Base-by-base conservation (phyloP, 768 basidiomycete genomes). In the Amanita rimosa region DNA sequence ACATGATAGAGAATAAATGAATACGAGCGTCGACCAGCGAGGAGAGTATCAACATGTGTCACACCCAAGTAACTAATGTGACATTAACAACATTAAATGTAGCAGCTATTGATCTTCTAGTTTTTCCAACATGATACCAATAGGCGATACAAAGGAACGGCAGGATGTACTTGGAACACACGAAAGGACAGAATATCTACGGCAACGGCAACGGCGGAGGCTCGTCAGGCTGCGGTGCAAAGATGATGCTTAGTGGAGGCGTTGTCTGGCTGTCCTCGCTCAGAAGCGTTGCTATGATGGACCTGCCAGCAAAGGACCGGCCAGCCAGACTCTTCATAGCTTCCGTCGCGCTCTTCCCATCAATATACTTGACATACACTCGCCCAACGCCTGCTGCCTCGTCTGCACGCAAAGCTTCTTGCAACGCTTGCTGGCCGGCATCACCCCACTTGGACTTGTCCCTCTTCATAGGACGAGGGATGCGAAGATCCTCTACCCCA, bases 351-450 rank as follows among this genome's bases (percentile, higher is more conserved):
- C 76, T 71, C 11, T 71, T 70, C 21, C 81, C 62, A 17, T 81
- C 71, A 40, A 57, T 59, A 61, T 86, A 99, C 69, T 90, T 85
- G 53, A 99, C 93, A 62, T 95, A 98, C 11, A 99, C 96, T 44
- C 93, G 77, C 37, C 96, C 95, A 17, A 99, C 91, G 46, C 95
- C 96, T 1, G 86, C 75, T 26, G 85, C 88, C 62, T 96, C 93
- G 62, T 95, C 93, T 37, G 74, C 72, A 31, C 83, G 78, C 51
- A 75, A 74, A 26, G 80, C 83, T 56, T 87, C 84, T 45, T 78
- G 69, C 11, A 79, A 73, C 24, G 77, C 69, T 57, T 81, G 76
- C 46, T 70, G 68, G 2, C 74, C 79, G 16, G 67, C 71, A 44
- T 82, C 83, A 26, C 81, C 82, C 86, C 83, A 89, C 61, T 85